Conservation (phyloP, 306 rosid genomes). For the Trifolium dubium region DNA sequence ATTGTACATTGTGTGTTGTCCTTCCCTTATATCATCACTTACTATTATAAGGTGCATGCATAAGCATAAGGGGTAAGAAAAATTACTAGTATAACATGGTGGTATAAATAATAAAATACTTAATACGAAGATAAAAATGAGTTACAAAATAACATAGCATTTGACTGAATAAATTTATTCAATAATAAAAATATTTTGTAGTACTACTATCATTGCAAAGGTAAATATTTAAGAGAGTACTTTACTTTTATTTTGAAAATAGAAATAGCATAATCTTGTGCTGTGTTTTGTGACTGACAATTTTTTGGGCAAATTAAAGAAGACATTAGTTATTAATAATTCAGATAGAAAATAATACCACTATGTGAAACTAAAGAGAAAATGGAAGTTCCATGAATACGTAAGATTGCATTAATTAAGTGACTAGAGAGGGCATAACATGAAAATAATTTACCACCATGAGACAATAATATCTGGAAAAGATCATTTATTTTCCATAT, state of each 20-base stretch:
- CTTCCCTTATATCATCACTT: slow-evolving; percentile 23
- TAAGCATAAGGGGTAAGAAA: background rate
- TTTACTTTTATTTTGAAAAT: too few relatives aligned
- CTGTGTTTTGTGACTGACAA: background rate
- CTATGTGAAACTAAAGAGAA: background rate
- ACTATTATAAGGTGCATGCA: slow-evolving; percentile 23
- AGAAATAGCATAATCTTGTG: too few relatives aligned
- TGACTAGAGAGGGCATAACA: slow-evolving; percentile 33
- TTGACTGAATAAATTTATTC: too few relatives aligned
- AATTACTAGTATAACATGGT: too few relatives aligned
- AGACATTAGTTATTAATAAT: slow-evolving; percentile 37
- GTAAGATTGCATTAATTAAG: slow-evolving; percentile 33
- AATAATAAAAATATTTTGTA: too few relatives aligned
- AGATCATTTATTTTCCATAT: slow-evolving; percentile 47
- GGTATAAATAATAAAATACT: too few relatives aligned
- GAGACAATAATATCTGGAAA: slow-evolving; percentile 27
- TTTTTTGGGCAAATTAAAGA: background rate
- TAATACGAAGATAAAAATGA: too few relatives aligned
- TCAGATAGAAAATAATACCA: background rate
- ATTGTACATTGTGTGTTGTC: slow-evolving; percentile 23
- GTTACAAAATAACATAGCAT: too few relatives aligned
- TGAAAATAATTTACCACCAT: slow-evolving; percentile 40
- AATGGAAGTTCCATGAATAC: slow-evolving; percentile 34
- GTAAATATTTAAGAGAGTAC: too few relatives aligned
- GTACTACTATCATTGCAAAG: too few relatives aligned